phyloP scores from a whole-genome alignment of 345 rosid species.

The Schrenkiella parvula region DNA sequence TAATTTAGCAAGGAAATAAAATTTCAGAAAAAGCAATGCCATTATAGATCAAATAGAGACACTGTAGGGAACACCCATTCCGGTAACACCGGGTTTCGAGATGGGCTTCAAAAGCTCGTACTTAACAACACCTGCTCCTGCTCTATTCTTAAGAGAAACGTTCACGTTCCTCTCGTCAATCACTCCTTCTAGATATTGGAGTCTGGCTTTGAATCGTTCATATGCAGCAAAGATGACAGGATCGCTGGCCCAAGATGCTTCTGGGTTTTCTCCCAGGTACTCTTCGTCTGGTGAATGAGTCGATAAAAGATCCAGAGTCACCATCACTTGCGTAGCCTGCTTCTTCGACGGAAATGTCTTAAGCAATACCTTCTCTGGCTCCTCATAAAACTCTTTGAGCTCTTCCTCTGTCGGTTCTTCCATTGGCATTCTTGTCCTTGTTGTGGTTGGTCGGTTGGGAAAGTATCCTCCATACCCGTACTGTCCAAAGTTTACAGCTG shows the following conservation, averaged over 20 bases:
- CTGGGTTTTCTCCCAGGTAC: slow-evolving; percentile 23
- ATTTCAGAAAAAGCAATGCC: background rate
- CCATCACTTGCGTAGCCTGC: slow-evolving; percentile 38
- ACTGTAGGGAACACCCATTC: slow-evolving; percentile 34
- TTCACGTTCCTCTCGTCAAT: slow-evolving; percentile 33
- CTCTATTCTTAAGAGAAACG: slow-evolving; percentile 30
- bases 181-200: slow-evolving; percentile 30
- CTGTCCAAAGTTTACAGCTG: slow-evolving; percentile 38
- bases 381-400: slow-evolving; percentile 16
- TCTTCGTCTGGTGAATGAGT: slow-evolving; percentile 38
- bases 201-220: slow-evolving; percentile 24
- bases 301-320: slow-evolving; percentile 31
- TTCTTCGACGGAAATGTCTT: slow-evolving; percentile 28
- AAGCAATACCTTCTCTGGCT: slow-evolving; percentile 25
- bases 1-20: background rate
- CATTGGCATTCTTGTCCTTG: slow-evolving; percentile 26
- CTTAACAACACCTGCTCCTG: slow-evolving; percentile 36
- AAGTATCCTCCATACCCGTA: slow-evolving; percentile 36
- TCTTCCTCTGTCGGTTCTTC: slow-evolving; percentile 33
- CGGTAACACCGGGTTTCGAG: slow-evolving; percentile 26
- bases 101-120: slow-evolving; percentile 35
- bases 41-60: slow-evolving; percentile 30
- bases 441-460: slow-evolving; percentile 34
- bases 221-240: slow-evolving; percentile 28
- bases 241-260: slow-evolving; percentile 22